A percentile compares a stretch with the other conserved stretches of the same genome.
Conservation (phyloP, 441 rosid genomes). For the Viola pubescens region DNA sequence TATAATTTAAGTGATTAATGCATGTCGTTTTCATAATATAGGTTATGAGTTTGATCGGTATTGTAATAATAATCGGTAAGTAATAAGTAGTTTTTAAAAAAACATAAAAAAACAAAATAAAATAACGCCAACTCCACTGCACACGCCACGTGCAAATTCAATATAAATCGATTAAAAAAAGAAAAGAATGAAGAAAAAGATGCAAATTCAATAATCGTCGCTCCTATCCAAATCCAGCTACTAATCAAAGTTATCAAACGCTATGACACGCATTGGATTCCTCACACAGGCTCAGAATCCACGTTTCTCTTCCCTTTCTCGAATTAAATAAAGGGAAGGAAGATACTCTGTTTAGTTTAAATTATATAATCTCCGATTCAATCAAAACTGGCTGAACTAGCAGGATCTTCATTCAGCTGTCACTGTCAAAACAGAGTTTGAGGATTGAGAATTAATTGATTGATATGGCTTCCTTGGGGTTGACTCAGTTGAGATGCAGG, state of each 20-base stretch:
- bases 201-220: not conserved
- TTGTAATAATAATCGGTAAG: no score
- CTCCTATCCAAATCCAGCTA: not conserved
- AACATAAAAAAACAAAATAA: not conserved
- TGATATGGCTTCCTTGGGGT: slow-evolving; percentile 47
- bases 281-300: not conserved
- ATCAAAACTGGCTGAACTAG: not conserved
- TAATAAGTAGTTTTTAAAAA: no score
- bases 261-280: not conserved
- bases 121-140: not conserved
- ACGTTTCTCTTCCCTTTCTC: not conserved
- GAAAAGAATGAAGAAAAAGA: not conserved
- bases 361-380: not conserved
- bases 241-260: not conserved
- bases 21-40: no score
- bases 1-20: no score
- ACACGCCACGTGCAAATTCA: not conserved
- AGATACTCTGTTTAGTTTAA: not conserved
- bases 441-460: not conserved
- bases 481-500: slow-evolving; percentile 36
- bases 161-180: not conserved
- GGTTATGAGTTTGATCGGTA: no score
- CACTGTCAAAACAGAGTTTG: not conserved
- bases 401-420: not conserved
- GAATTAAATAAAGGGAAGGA: no score